Evolutionary conservation across 805 yeast species (phyloP).

Genomic region (Sugiyamaella valdiviana): DNA sequence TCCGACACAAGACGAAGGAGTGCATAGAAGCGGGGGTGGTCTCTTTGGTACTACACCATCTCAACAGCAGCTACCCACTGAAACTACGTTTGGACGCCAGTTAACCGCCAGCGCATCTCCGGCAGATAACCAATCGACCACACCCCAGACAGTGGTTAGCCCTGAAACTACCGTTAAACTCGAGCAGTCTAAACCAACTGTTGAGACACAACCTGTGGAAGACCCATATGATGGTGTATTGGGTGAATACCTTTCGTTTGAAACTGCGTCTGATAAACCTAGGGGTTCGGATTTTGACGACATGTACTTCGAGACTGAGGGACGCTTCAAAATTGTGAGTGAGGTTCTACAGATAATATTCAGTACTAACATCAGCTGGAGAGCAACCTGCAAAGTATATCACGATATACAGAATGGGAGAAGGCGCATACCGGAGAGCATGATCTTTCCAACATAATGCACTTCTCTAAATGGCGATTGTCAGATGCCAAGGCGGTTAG

Average conservation of each 20-base stretch:
- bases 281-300: slow-evolving; percentile 3
- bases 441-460: slow-evolving; percentile 9
- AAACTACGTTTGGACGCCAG: too few species aligned
- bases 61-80: too few species aligned
- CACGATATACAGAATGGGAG: slow-evolving; percentile 6
- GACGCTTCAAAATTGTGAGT: slow-evolving; percentile 8
- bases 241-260: neutral
- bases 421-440: neutral
- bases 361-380: neutral
- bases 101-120: too few species aligned
- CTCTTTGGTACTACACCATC: too few species aligned
- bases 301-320: neutral
- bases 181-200: too few species aligned
- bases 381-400: slow-evolving; percentile 2
- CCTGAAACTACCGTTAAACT: too few species aligned
- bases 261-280: neutral
- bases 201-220: too few species aligned
- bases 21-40: too few species aligned
- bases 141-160: too few species aligned
- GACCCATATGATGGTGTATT: neutral
- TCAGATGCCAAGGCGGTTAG: slow-evolving; percentile 8
- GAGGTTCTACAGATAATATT: neutral
- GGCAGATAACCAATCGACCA: too few species aligned
- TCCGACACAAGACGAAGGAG: too few species aligned
- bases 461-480: slow-evolving; percentile 13